phyloP scores from a whole-genome alignment of 225 moss, liverwort and hornwort genomes.

The Polytrichum formosum region DNA sequence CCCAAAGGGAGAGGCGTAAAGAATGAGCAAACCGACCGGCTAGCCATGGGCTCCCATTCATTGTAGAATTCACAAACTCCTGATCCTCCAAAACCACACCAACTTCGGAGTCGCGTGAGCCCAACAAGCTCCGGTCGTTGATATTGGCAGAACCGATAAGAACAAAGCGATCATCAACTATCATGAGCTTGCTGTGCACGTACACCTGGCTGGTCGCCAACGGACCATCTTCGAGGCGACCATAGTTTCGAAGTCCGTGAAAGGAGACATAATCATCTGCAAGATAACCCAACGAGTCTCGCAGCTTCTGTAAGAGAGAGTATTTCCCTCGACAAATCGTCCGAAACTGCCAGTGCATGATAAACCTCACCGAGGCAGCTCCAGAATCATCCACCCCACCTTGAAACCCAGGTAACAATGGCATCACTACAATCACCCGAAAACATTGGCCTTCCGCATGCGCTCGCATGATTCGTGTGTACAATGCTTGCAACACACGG shows the following conservation, averaged over 20 bases:
- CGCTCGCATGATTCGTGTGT: slow-evolving; percentile 42
- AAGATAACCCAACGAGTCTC: slow-evolving; percentile 28
- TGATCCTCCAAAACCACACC: slow-evolving; percentile 51
- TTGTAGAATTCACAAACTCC: slow-evolving; percentile 42
- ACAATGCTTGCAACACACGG: slow-evolving; percentile 43
- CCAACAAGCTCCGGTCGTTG: slow-evolving; percentile 46
- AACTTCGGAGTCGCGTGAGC: slow-evolving; percentile 53
- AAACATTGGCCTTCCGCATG: slow-evolving; percentile 22
- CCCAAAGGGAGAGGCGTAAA: slow-evolving; percentile 43
- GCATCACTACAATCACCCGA: slow-evolving; percentile 54
- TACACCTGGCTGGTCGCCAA: slow-evolving; percentile 55
- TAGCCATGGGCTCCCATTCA: slow-evolving; percentile 38
- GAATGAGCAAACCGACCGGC: slow-evolving; percentile 47
- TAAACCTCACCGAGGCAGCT: slow-evolving; percentile 48
- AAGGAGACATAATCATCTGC: slow-evolving; percentile 36
- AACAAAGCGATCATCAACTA: slow-evolving; percentile 41
- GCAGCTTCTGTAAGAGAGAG: slow-evolving; percentile 34
- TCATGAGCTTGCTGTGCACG: slow-evolving; percentile 56
- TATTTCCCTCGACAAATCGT: slow-evolving; percentile 39
- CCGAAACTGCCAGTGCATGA: slow-evolving; percentile 58
- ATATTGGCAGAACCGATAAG: slow-evolving; percentile 48
- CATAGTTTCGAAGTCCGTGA: slow-evolving; percentile 43
- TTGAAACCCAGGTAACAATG: slow-evolving; percentile 50
- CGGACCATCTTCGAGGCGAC: slow-evolving; percentile 29
- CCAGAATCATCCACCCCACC: slow-evolving; percentile 49